Evolutionary conservation across 148 eudicot species (phyloP).

Genomic region (Persicaria tinctoria): DNA sequence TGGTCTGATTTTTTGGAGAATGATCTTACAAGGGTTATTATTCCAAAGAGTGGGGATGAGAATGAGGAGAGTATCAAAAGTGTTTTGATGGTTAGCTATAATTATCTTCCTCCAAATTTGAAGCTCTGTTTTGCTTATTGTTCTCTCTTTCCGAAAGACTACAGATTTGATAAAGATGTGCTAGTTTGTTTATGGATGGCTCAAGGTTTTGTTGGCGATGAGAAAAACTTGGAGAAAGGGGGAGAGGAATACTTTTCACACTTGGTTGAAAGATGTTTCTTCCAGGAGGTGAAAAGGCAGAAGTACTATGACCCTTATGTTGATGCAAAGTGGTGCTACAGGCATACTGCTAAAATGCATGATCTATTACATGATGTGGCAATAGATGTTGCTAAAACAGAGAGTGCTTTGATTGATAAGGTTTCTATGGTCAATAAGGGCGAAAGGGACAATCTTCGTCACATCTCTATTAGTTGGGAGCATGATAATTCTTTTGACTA

Average conservation of each 20-base stretch:
- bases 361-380: constrained; percentile 22
- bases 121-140: constrained; percentile 20
- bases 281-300: constrained; percentile 12
- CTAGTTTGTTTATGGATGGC: constrained; percentile 19
- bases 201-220: constrained; percentile 13
- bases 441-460: neutral
- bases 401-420: neutral
- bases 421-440: neutral
- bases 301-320: too few relatives aligned
- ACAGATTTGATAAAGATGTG: constrained; percentile 5
- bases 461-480: neutral
- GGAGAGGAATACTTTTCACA: constrained; percentile 15
- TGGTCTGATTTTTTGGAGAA: constrained; percentile 21
- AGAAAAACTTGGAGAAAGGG: constrained; percentile 14
- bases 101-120: constrained; percentile 7
- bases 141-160: constrained; percentile 17
- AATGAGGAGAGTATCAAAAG: constrained; percentile 17
- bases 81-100: constrained; percentile 31
- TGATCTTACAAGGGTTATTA: neutral
- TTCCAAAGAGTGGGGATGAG: neutral
- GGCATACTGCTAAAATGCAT: constrained; percentile 15
- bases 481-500: neutral
- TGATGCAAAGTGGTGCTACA: too few relatives aligned
- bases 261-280: constrained; percentile 20
- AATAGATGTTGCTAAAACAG: constrained; percentile 7